phyloP scores from a whole-genome alignment of 2,329 filamentous ascomycete genomes.

The Fusarium robinianum region DNA sequence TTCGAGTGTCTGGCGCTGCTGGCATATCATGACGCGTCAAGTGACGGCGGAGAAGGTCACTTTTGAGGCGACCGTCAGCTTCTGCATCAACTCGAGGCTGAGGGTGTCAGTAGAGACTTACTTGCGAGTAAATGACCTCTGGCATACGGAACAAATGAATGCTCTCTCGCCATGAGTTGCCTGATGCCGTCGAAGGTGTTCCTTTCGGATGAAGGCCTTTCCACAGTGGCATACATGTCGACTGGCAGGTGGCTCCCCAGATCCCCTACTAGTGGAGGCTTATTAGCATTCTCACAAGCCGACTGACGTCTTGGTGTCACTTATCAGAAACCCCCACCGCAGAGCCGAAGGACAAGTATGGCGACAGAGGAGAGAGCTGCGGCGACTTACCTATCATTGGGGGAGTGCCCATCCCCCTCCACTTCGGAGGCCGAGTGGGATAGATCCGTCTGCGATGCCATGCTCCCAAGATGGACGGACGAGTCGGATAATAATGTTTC shows the following conservation, averaged over 20 bases:
- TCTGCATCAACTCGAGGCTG: not conserved
- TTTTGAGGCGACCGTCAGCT: slow-evolving; percentile 17
- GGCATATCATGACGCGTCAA: slow-evolving; percentile 42
- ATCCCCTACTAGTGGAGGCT: no score
- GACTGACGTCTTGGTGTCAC: no score
- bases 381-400: slow-evolving; percentile 9
- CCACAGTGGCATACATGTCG: slow-evolving; percentile 47
- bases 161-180: slow-evolving; percentile 44
- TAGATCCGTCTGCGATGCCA: slow-evolving; percentile 26
- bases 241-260: slow-evolving; percentile 5
- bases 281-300: no score
- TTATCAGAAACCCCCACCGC: no score
- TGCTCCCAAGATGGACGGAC: no score
- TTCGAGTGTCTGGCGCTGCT: slow-evolving; percentile 39
- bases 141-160: slow-evolving; percentile 44
- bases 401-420: slow-evolving; percentile 11
- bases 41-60: slow-evolving; percentile 47
- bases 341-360: no score
- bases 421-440: slow-evolving; percentile 26
- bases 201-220: slow-evolving; percentile 47
- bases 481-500: not conserved
- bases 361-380: not conserved
- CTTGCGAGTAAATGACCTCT: slow-evolving; percentile 47
- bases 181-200: slow-evolving; percentile 47
- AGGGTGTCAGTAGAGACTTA: slow-evolving; percentile 26